Conservation (phyloP, 768 basidiomycete species). For the Russula olivacea region DNA sequence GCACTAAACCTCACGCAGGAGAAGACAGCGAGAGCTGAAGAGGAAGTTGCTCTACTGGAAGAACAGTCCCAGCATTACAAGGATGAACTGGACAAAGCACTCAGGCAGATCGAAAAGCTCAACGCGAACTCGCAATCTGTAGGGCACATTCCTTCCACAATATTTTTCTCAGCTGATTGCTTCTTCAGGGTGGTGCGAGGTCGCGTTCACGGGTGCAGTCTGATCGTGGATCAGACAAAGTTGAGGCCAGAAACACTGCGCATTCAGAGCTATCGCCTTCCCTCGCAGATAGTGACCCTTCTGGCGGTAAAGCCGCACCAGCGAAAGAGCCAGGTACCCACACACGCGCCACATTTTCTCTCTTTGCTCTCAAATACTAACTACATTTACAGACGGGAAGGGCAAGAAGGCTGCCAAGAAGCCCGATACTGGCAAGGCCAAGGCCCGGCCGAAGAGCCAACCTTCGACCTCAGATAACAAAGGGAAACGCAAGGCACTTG, state of each 20-base stretch:
- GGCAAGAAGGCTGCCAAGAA: conserved; percentile 18
- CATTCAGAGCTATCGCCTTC: not conserved
- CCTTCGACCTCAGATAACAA: conserved; percentile 24
- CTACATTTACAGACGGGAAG: not conserved
- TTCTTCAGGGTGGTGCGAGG: not conserved
- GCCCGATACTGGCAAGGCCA: conserved; percentile 19
- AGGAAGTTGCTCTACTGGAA: conserved; percentile 18
- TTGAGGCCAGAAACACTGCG: not conserved
- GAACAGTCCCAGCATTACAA: conserved; percentile 19
- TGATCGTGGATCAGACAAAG: not conserved
- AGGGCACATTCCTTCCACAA: not conserved
- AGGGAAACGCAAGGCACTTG: conserved; percentile 38
- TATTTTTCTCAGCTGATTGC: not conserved
- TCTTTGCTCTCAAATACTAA: not conserved
- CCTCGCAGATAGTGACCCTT: not conserved
- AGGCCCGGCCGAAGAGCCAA: conserved; percentile 3
- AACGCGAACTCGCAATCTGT: conserved; percentile 7
- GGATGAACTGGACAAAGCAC: conserved; percentile 25
- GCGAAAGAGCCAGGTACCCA: conserved; percentile 3
- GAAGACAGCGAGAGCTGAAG: conserved; percentile 27
- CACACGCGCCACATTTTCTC: too few relatives aligned
- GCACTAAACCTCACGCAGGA: conserved; percentile 17
- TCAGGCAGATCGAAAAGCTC: conserved; percentile 22
- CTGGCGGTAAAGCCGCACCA: not conserved
- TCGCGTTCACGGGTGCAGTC: conserved; percentile 2